These are phyloP conservation scores for Lasiosphaeris hirsuta DNA, from an alignment of 495 filamentous ascomycete species.

Conservation along the genomic window DNA sequence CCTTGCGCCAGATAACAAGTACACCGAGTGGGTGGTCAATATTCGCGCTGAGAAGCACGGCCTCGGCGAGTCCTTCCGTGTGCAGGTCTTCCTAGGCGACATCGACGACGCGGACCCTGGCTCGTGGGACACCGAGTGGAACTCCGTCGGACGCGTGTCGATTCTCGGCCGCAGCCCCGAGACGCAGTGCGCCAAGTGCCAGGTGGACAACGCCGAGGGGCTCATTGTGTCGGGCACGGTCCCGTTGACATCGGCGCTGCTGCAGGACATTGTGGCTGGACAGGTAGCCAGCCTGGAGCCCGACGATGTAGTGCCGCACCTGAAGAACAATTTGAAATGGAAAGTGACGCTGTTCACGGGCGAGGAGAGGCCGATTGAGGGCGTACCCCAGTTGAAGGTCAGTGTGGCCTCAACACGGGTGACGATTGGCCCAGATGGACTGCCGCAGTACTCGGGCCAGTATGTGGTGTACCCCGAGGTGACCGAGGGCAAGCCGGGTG, in stretches of 20 bases:
- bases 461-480: conserved; percentile 36
- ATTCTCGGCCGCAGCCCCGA: conserved; percentile 32
- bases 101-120: conserved; percentile 24
- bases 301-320: conserved; percentile 35
- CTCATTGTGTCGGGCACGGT: conserved; percentile 41
- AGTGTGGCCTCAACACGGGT: conserved; percentile 38
- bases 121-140: conserved; percentile 31
- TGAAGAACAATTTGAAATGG: conserved; percentile 35
- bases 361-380: conserved; percentile 26
- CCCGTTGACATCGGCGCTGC: conserved; percentile 39
- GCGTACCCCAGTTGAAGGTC: conserved; percentile 34
- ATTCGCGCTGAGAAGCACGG: conserved; percentile 40
- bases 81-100: conserved; percentile 42
- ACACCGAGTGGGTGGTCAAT: conserved; percentile 44
- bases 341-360: conserved; percentile 33
- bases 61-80: conserved; percentile 36
- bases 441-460: conserved; percentile 31
- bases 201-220: conserved; percentile 21
- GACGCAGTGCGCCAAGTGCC: conserved; percentile 37
- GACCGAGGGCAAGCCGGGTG: conserved; percentile 34
- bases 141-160: conserved; percentile 39
- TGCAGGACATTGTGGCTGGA: conserved; percentile 34
- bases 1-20: conserved; percentile 33
- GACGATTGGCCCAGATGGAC: conserved; percentile 26
- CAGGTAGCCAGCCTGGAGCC: conserved; percentile 26